These are phyloP conservation scores for Rheum nobile DNA, from an alignment of 148 eudicot species.

Conservation along the genomic window DNA sequence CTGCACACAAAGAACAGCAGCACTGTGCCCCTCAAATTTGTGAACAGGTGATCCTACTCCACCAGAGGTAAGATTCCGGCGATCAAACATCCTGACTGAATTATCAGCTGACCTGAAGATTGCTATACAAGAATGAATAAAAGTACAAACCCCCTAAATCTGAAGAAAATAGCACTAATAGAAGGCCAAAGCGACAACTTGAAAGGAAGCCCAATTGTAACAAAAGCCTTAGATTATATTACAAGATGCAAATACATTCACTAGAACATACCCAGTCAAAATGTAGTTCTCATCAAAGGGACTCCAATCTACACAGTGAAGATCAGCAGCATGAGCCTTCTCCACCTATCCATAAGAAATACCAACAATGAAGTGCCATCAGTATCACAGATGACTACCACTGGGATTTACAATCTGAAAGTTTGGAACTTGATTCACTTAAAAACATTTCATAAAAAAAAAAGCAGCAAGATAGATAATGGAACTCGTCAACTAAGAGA, in stretches of 20 bases:
- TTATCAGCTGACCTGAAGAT: slow-evolving; percentile 80
- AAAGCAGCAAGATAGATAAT: background rate
- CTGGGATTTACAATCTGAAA: background rate
- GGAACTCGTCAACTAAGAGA: background rate
- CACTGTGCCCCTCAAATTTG: slow-evolving; percentile 83
- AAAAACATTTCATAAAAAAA: background rate
- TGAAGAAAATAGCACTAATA: background rate
- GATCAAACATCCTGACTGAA: slow-evolving; percentile 77
- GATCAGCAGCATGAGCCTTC: slow-evolving; percentile 91
- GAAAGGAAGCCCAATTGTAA: background rate
- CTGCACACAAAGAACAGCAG: slow-evolving; percentile 96
- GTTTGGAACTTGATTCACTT: background rate
- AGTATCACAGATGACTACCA: background rate
- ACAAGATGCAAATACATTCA: slow-evolving; percentile 4
- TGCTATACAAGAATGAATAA: background rate
- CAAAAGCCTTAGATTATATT: background rate
- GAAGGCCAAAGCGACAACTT: too few relatives aligned
- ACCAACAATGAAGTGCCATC: background rate
- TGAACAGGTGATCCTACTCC: slow-evolving; percentile 69
- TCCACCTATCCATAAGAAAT: slow-evolving; percentile 50
- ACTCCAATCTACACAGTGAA: slow-evolving; percentile 98
- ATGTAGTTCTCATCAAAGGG: slow-evolving; percentile 79
- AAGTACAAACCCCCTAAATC: background rate
- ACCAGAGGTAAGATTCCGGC: slow-evolving; percentile 49
- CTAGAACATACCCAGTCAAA: slow-evolving; percentile 63